Evolutionary conservation across 163 green algal species (phyloP).

Genomic region (Trebouxiophyceae sp.): DNA sequence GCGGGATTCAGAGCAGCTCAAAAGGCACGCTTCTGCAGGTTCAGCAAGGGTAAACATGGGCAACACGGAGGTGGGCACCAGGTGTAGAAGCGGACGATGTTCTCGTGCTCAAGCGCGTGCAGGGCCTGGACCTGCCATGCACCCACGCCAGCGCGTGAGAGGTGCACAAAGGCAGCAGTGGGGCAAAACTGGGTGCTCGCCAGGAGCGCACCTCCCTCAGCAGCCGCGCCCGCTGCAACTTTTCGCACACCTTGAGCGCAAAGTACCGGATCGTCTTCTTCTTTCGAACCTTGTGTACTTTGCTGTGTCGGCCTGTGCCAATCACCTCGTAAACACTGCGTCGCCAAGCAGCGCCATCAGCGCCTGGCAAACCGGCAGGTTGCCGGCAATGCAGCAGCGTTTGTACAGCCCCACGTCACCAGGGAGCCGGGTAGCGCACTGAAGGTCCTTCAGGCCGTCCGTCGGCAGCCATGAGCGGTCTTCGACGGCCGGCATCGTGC

Average conservation of each 20-base stretch:
- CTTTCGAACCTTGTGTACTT: conserved; percentile 86
- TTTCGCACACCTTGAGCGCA: conserved; percentile 89
- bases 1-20: not conserved
- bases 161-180: too few relatives aligned
- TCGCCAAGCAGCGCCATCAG: too few relatives aligned
- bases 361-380: too few relatives aligned
- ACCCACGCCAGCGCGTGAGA: too few relatives aligned
- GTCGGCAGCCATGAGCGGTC: too few relatives aligned
- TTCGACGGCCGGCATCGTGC: too few relatives aligned
- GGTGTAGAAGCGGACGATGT: conserved; percentile 83
- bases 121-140: conserved; percentile 58
- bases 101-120: conserved; percentile 74
- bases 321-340: conserved; percentile 86
- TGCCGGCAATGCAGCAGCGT: too few relatives aligned
- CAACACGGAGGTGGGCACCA: conserved; percentile 49
- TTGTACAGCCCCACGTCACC: too few relatives aligned
- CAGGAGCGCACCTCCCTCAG: conserved; percentile 70
- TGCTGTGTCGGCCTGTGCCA: conserved; percentile 75
- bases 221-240: conserved; percentile 73
- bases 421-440: too few relatives aligned
- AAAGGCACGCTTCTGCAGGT: not conserved
- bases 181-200: not conserved
- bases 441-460: too few relatives aligned
- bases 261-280: conserved; percentile 94
- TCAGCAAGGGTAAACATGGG: not conserved